These are phyloP conservation scores for Sodiomyces alkalinus DNA, from an alignment of 2,329 filamentous ascomycete species.

Conservation along the genomic window DNA sequence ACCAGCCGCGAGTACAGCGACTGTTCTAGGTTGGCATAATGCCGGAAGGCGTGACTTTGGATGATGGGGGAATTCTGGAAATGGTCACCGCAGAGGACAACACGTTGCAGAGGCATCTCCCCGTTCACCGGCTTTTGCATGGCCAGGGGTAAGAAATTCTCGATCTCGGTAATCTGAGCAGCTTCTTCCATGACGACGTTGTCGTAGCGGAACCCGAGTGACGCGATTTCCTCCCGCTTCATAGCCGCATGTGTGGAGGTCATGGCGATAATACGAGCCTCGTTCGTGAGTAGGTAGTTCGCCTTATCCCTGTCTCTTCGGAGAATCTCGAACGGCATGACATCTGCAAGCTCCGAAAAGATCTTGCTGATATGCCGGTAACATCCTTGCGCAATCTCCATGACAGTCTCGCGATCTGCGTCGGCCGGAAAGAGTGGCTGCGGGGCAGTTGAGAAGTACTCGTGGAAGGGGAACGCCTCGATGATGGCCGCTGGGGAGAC, in stretches of 20 bases:
- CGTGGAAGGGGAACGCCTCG: slow-evolving; percentile 69
- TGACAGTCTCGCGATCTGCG: slow-evolving; percentile 46
- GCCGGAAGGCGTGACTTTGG: slow-evolving; percentile 83
- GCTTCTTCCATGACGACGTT: slow-evolving; percentile 98
- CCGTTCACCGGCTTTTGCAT: slow-evolving; percentile 68
- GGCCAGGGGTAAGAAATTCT: slow-evolving; percentile 91
- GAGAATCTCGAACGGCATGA: slow-evolving; percentile 87
- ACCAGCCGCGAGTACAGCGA: slow-evolving; percentile 86
- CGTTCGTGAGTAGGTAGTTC: slow-evolving; percentile 87
- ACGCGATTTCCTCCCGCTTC: slow-evolving; percentile 75
- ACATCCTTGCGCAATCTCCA: slow-evolving; percentile 72
- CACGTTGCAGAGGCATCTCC: slow-evolving; percentile 63
- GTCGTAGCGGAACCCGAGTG: slow-evolving; percentile 91
- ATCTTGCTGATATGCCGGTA: slow-evolving; percentile 80
- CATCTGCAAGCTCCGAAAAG: slow-evolving; percentile 83
- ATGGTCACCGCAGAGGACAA: slow-evolving; percentile 90
- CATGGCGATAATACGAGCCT: slow-evolving; percentile 97
- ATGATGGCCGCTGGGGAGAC: slow-evolving; percentile 45
- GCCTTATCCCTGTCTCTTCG: slow-evolving; percentile 80
- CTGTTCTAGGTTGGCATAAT: slow-evolving; percentile 93
- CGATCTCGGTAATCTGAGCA: slow-evolving; percentile 92
- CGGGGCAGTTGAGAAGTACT: slow-evolving; percentile 76
- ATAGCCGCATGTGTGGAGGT: slow-evolving; percentile 97
- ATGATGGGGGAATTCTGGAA: slow-evolving; percentile 94
- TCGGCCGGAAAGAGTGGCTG: slow-evolving; percentile 66